Conservation (phyloP, 177 flowering plant genomes). For the Tripterygium wilfordii region DNA sequence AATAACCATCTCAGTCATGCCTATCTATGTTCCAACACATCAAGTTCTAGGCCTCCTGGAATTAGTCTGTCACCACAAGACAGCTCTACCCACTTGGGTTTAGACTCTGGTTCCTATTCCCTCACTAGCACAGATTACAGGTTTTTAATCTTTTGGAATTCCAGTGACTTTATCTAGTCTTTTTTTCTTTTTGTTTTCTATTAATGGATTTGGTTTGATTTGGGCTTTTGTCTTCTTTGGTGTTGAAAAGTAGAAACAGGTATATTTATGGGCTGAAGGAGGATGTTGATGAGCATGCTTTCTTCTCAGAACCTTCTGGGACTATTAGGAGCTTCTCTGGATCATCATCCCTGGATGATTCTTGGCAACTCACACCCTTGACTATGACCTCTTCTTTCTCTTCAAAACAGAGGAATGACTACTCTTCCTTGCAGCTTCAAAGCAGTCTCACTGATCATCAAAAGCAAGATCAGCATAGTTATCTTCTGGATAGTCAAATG, state of each 20-base stretch:
- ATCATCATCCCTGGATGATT: slow-evolving; percentile 40
- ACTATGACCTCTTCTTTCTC: slow-evolving; percentile 34
- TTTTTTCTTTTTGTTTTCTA: not conserved
- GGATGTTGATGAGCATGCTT: slow-evolving; percentile 45
- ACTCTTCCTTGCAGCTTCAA: slow-evolving; percentile 33
- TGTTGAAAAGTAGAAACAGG: slow-evolving; percentile 24
- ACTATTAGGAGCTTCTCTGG: slow-evolving; percentile 33
- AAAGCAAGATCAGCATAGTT: slow-evolving; percentile 18
- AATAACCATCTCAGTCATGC: slow-evolving; percentile 12
- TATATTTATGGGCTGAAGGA: slow-evolving; percentile 40
- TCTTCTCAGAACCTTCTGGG: slow-evolving; percentile 49
- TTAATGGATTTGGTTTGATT: not conserved
- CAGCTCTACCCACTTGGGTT: slow-evolving; percentile 28
- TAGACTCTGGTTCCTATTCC: slow-evolving; percentile 29
- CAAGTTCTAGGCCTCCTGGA: slow-evolving; percentile 32
- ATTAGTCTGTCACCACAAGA: slow-evolving; percentile 28
- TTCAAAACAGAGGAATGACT: slow-evolving; percentile 35
- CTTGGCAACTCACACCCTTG: slow-evolving; percentile 52
- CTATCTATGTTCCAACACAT: slow-evolving; percentile 15
- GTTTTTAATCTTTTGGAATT: too few species aligned
- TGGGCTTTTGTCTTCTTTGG: slow-evolving; percentile 1
- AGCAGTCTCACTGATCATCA: slow-evolving; percentile 15
- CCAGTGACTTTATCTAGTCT: not conserved
- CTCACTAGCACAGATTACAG: slow-evolving; percentile 27
- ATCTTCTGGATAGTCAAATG: slow-evolving; percentile 19